phyloP scores from a whole-genome alignment of 2,329 filamentous ascomycete species.

The Pseudonectria foliicola region DNA sequence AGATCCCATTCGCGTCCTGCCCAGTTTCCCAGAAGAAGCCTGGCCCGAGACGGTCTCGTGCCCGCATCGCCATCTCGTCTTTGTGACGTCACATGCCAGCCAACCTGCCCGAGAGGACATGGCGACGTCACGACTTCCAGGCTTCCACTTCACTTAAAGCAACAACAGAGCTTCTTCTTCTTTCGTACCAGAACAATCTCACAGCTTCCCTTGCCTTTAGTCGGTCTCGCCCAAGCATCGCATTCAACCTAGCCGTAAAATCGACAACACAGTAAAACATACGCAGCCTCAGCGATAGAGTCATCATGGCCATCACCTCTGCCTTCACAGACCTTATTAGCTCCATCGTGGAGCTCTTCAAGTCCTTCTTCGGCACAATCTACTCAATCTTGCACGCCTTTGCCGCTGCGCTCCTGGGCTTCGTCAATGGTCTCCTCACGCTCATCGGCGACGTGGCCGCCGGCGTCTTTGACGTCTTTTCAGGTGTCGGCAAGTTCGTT shows the following conservation, averaged over 20 bases:
- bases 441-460: slow-evolving; percentile 28
- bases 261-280: slow-evolving; percentile 7
- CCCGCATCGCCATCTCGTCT: too few relatives aligned
- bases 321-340: slow-evolving; percentile 32
- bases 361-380: slow-evolving; percentile 29
- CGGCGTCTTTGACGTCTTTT: slow-evolving; percentile 30
- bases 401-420: slow-evolving; percentile 26
- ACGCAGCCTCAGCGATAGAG: too few relatives aligned
- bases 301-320: slow-evolving; percentile 28
- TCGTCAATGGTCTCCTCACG: slow-evolving; percentile 30
- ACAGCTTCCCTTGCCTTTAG: too few relatives aligned
- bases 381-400: slow-evolving; percentile 28
- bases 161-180: slow-evolving; percentile 1
- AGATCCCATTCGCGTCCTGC: too few relatives aligned
- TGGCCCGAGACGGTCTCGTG: too few relatives aligned
- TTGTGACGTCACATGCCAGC: slow-evolving; percentile 21
- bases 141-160: too few relatives aligned
- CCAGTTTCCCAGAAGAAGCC: too few relatives aligned
- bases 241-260: slow-evolving; percentile 1
- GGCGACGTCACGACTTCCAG: slow-evolving; percentile 22
- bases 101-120: slow-evolving; percentile 13
- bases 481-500: slow-evolving; percentile 33
- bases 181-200: too few relatives aligned
- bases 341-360: slow-evolving; percentile 35
- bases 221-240: too few relatives aligned